Percentiles rank a stretch among this genome's conserved stretches.
Evolutionary conservation across 2,329 filamentous ascomycete species (phyloP).

Genomic region (Ilyonectria destructans): DNA sequence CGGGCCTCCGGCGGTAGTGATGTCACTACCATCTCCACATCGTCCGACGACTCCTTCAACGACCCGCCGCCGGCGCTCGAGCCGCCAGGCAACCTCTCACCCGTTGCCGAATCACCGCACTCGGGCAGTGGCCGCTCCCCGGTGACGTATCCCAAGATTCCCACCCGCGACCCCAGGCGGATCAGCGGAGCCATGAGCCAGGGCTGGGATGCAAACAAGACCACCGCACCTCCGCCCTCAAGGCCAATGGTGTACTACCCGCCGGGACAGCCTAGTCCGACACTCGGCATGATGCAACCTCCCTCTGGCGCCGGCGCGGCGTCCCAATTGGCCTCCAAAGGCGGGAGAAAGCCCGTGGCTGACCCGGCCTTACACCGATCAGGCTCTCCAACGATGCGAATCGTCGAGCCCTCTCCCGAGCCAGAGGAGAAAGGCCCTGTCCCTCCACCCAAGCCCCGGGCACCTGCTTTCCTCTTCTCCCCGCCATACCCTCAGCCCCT

Average conservation of each 20-base stretch:
- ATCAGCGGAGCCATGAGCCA: constrained; percentile 34
- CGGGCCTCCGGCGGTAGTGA: constrained; percentile 54
- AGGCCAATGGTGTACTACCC: constrained; percentile 54
- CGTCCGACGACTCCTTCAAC: constrained; percentile 47
- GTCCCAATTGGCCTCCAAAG: constrained; percentile 21
- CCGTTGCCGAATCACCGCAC: constrained; percentile 65
- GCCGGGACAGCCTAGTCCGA: constrained; percentile 61
- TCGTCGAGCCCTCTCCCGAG: constrained; percentile 56
- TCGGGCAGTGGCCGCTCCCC: constrained; percentile 53
- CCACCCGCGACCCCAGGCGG: constrained; percentile 42
- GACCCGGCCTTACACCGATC: constrained; percentile 45
- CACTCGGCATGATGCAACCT: constrained; percentile 55
- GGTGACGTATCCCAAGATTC: constrained; percentile 53
- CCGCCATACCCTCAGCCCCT: constrained; percentile 47
- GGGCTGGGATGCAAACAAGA: constrained; percentile 33
- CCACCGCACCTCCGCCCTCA: constrained; percentile 53
- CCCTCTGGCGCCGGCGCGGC: constrained; percentile 23
- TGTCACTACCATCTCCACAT: constrained; percentile 52
- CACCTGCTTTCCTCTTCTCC: constrained; percentile 44
- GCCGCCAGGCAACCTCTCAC: constrained; percentile 59
- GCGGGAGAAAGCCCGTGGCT: constrained; percentile 28
- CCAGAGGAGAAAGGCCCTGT: constrained; percentile 31
- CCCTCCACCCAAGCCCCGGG: constrained; percentile 27
- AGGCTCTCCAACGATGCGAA: constrained; percentile 57
- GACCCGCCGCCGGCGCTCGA: constrained; percentile 39